These are phyloP conservation scores for Boletellus emodensis DNA, from an alignment of 768 basidiomycete species.

Conservation along the genomic window DNA sequence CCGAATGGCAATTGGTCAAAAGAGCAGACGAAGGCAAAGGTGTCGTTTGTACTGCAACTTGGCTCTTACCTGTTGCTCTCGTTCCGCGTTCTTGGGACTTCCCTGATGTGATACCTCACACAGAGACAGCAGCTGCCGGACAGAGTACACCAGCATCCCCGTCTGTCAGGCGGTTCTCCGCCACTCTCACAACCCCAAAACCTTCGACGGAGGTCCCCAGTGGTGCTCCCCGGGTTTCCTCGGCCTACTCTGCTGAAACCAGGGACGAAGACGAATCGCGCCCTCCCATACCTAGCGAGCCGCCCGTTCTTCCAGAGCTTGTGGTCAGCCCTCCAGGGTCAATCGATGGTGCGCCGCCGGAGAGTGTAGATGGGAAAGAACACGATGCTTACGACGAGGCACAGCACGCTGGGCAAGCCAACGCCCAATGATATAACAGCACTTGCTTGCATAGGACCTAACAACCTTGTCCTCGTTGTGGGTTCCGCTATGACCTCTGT, in stretches of 20 bases:
- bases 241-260: slow-evolving; percentile 29
- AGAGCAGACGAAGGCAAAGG: slow-evolving; percentile 65
- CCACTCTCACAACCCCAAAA: slow-evolving; percentile 25
- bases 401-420: slow-evolving; percentile 22
- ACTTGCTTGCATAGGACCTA: not conserved
- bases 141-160: slow-evolving; percentile 21
- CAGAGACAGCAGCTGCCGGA: slow-evolving; percentile 10
- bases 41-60: slow-evolving; percentile 88
- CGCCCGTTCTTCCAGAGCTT: slow-evolving; percentile 32
- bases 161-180: slow-evolving; percentile 21
- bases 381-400: slow-evolving; percentile 14
- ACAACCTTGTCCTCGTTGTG: not conserved
- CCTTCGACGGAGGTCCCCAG: slow-evolving; percentile 25
- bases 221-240: slow-evolving; percentile 23
- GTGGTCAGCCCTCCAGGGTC: slow-evolving; percentile 34
- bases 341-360: slow-evolving; percentile 25
- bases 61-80: slow-evolving; percentile 80
- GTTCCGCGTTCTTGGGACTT: slow-evolving; percentile 82
- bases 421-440: slow-evolving; percentile 13
- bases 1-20: slow-evolving; percentile 65
- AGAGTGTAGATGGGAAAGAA: slow-evolving; percentile 12
- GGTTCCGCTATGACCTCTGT: slow-evolving; percentile 1
- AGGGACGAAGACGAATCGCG: slow-evolving; percentile 25
- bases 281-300: slow-evolving; percentile 24
- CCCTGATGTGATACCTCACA: slow-evolving; percentile 37